phyloP scores from a whole-genome alignment of 208 protist species.

The Angomonas desouzai region DNA sequence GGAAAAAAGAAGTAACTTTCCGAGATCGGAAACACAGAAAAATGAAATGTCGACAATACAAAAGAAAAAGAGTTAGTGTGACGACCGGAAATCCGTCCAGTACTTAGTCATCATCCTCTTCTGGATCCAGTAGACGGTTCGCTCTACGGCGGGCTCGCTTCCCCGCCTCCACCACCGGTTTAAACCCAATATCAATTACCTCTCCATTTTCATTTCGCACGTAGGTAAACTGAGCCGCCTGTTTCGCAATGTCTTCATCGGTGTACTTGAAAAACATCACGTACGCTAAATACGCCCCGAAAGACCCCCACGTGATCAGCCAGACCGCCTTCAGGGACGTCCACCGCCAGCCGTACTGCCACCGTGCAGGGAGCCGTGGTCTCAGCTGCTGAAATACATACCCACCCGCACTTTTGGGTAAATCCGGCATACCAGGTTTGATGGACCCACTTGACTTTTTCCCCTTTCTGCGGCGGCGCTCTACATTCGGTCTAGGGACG shows the following conservation, averaged over 20 bases:
- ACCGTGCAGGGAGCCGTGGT: slow-evolving; percentile 61
- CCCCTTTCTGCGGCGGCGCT: slow-evolving; percentile 44
- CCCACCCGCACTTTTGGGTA: slow-evolving; percentile 80
- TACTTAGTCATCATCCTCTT: slow-evolving; percentile 51
- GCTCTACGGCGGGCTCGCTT: slow-evolving; percentile 52
- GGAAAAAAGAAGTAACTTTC: slow-evolving; percentile 2
- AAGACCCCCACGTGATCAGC: slow-evolving; percentile 47
- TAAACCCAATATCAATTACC: slow-evolving; percentile 84
- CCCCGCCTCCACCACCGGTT: slow-evolving; percentile 71
- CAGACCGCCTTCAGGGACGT: slow-evolving; percentile 56
- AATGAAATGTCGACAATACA: neutral
- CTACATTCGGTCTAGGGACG: slow-evolving; percentile 48
- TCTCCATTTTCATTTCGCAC: slow-evolving; percentile 75
- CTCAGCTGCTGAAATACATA: slow-evolving; percentile 78
- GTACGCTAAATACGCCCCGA: slow-evolving; percentile 56
- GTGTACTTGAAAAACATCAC: slow-evolving; percentile 81
- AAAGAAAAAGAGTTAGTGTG: neutral
- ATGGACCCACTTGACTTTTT: slow-evolving; percentile 22
- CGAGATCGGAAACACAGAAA: neutral
- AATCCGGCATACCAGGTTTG: slow-evolving; percentile 47
- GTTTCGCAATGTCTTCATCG: slow-evolving; percentile 55
- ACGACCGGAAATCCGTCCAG: no score
- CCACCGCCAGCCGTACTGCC: slow-evolving; percentile 88
- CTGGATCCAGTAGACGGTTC: slow-evolving; percentile 55
- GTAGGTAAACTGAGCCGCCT: slow-evolving; percentile 80